These are phyloP conservation scores for Gentiana macrophylla DNA, from an alignment of 257 asterid genomes.

Conservation along the genomic window DNA sequence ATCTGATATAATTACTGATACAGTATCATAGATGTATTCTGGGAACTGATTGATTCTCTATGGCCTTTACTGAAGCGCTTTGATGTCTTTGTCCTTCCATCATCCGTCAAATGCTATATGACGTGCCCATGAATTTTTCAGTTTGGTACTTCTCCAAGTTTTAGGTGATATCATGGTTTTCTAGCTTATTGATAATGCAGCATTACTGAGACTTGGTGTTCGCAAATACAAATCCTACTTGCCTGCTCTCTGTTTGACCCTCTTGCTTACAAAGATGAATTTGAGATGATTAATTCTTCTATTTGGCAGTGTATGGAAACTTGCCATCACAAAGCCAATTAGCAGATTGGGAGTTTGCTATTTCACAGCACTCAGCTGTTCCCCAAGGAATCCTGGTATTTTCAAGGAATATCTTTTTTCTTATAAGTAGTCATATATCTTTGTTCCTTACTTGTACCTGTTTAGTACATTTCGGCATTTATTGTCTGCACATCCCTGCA, in stretches of 20 bases:
- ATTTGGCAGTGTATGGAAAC: conserved; percentile 75
- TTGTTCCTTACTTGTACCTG: neutral
- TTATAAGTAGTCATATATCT: neutral
- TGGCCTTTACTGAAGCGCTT: no score
- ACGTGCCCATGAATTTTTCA: no score
- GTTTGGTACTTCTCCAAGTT: no score
- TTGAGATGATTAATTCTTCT: neutral
- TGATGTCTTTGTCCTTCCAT: neutral
- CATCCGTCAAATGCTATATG: no score
- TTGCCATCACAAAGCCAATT: conserved; percentile 79
- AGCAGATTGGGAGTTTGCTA: conserved; percentile 92
- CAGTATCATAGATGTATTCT: no score
- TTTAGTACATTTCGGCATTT: neutral
- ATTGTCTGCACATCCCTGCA: neutral
- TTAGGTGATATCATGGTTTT: no score
- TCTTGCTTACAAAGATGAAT: neutral
- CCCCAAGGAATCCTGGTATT: conserved; percentile 40
- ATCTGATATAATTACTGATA: no score
- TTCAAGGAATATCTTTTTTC: neutral
- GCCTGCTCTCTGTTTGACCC: neutral
- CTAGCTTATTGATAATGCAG: no score
- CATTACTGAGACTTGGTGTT: no score
- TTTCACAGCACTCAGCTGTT: conserved; percentile 74
- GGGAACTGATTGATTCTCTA: no score
- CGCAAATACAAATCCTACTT: no score